Percentiles rank a stretch among this genome's conserved stretches.
These are phyloP conservation scores for Trichoderma reesei DNA, from an alignment of 495 filamentous ascomycete genomes.

Conservation along the genomic window DNA sequence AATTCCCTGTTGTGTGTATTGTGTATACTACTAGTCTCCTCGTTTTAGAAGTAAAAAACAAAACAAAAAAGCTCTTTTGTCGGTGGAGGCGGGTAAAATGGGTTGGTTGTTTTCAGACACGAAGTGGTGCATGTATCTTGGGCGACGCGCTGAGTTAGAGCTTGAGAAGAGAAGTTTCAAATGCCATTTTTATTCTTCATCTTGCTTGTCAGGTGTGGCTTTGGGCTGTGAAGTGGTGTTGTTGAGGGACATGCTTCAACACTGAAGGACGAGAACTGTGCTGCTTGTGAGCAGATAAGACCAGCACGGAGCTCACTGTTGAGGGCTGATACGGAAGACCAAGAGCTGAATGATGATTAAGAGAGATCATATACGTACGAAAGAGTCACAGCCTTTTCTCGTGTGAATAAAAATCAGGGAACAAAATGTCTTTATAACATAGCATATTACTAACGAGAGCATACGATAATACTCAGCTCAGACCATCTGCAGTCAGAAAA, in stretches of 20 bases:
- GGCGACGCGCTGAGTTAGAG: constrained; percentile 4
- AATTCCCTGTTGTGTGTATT: neutral
- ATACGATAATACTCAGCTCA: neutral
- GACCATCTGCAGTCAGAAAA: neutral
- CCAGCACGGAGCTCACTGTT: too few species aligned
- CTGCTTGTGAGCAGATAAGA: too few species aligned
- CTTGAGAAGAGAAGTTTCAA: constrained; percentile 1
- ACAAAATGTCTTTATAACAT: too few species aligned
- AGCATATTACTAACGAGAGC: too few species aligned
- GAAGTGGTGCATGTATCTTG: constrained; percentile 1
- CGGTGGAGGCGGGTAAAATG: constrained; percentile 11
- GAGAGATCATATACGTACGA: too few species aligned
- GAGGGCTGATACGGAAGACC: too few species aligned
- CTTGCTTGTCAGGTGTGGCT: neutral
- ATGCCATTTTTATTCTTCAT: neutral
- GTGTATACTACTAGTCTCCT: constrained; percentile 12
- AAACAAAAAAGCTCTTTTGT: constrained; percentile 12
- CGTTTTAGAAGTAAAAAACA: neutral
- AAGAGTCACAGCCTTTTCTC: too few species aligned
- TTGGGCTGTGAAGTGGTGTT: neutral
- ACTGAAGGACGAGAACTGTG: too few species aligned
- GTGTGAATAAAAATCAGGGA: too few species aligned
- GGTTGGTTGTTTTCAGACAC: constrained; percentile 4
- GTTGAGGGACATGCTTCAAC: neutral
- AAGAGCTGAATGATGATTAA: too few species aligned